Conservation (phyloP, 2,329 filamentous ascomycete genomes). For the Thelonectria rubi region DNA sequence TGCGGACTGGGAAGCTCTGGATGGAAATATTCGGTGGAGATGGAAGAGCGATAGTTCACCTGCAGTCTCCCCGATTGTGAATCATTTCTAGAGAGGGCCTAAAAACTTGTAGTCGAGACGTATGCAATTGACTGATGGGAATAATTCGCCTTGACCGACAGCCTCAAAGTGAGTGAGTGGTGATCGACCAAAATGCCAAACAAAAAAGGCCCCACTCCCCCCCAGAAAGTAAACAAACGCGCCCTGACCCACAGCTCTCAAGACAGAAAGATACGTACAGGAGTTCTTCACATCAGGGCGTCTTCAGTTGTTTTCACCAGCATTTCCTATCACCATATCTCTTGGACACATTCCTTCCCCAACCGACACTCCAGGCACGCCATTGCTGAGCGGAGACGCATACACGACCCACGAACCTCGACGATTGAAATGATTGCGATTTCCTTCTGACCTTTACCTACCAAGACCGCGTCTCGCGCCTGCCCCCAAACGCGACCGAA, state of each 20-base stretch:
- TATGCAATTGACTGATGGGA: neutral
- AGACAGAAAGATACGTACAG: constrained; percentile 10
- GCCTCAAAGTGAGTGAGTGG: constrained; percentile 15
- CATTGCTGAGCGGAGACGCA: constrained; percentile 19
- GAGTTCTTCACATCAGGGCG: constrained; percentile 18
- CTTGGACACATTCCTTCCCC: constrained; percentile 27
- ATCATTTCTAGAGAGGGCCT: too few relatives aligned
- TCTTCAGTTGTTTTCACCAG: constrained; percentile 22
- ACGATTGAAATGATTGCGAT: constrained; percentile 34
- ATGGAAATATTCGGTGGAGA: too few relatives aligned
- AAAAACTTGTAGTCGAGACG: too few relatives aligned
- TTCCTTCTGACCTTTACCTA: constrained; percentile 25
- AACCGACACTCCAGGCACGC: constrained; percentile 9
- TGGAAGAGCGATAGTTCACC: too few relatives aligned
- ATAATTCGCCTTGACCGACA: constrained; percentile 3
- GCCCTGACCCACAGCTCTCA: constrained; percentile 33
- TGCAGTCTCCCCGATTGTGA: too few relatives aligned
- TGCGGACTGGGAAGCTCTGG: too few relatives aligned
- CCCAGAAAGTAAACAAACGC: constrained; percentile 49
- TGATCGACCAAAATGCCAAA: constrained; percentile 20
- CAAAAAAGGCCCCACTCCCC: constrained; percentile 23
- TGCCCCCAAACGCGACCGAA: constrained; percentile 33
- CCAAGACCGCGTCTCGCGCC: constrained; percentile 20
- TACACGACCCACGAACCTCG: constrained; percentile 5
- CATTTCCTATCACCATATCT: constrained; percentile 27